These are phyloP conservation scores for Penicillium brevicompactum DNA, from an alignment of 2,329 filamentous ascomycete genomes.

Conservation along the genomic window DNA sequence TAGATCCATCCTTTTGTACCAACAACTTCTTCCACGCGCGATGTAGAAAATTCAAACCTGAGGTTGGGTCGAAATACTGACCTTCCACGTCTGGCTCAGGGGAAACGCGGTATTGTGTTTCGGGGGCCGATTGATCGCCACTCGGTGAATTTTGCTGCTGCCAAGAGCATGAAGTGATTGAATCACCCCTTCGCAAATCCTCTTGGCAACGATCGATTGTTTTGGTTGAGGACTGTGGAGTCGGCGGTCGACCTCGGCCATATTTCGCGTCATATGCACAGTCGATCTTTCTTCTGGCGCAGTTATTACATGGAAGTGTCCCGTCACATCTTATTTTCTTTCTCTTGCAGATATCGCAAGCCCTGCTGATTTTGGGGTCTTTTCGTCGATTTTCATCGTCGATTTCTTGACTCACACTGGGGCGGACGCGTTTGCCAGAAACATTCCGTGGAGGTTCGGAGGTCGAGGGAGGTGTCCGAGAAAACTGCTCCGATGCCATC, in stretches of 20 bases:
- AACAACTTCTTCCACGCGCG: constrained; percentile 20
- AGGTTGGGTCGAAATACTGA: constrained; percentile 25
- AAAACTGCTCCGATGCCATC: not conserved
- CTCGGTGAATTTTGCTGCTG: not conserved
- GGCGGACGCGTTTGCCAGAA: not conserved
- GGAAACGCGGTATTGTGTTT: constrained; percentile 17
- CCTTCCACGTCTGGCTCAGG: constrained; percentile 19
- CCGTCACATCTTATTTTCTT: constrained; percentile 61
- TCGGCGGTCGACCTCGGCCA: constrained; percentile 13
- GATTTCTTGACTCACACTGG: not conserved
- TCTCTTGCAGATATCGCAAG: constrained; percentile 23
- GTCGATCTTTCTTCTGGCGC: constrained; percentile 10
- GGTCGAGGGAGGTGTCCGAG: no score
- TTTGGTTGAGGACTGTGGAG: constrained; percentile 7
- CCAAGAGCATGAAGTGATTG: not conserved
- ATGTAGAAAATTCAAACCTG: constrained; percentile 23
- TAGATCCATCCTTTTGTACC: constrained; percentile 1
- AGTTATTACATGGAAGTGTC: constrained; percentile 50
- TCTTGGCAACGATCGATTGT: not conserved
- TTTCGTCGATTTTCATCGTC: constrained; percentile 18
- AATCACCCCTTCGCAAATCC: not conserved
- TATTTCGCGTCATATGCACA: constrained; percentile 17
- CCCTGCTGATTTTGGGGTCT: constrained; percentile 22
- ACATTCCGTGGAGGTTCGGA: not conserved
- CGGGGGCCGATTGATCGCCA: not conserved